Conservation (phyloP, 2,329 filamentous ascomycete species). For the Hypoxylon sp. region DNA sequence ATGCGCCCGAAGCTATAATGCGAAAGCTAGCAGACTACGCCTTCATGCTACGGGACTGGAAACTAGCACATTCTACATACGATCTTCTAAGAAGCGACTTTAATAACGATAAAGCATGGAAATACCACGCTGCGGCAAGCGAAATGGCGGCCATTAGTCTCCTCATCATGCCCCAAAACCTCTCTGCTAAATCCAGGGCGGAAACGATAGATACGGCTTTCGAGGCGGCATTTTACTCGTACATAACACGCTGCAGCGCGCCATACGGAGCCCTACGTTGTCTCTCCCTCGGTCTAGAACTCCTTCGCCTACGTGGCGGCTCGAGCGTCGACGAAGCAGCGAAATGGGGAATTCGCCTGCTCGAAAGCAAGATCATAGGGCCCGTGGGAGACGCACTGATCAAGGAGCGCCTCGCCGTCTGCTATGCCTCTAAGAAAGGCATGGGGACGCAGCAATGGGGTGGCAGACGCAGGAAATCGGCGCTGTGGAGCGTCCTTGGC, state of each 20-base stretch:
- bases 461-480: conserved; percentile 83
- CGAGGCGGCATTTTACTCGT: conserved; percentile 92
- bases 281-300: conserved; percentile 81
- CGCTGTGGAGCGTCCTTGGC: conserved; percentile 87
- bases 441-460: conserved; percentile 78
- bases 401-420: conserved; percentile 87
- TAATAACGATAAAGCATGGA: conserved; percentile 96
- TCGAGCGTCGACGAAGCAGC: conserved; percentile 88
- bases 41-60: conserved; percentile 98
- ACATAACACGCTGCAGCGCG: conserved; percentile 85
- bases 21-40: conserved; percentile 94
- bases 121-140: conserved; percentile 90
- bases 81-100: conserved; percentile 92
- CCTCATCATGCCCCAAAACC: conserved; percentile 80
- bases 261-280: conserved; percentile 86
- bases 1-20: conserved; percentile 90
- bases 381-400: conserved; percentile 84
- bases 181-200: conserved; percentile 80
- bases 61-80: conserved; percentile 90
- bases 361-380: conserved; percentile 84
- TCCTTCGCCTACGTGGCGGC: conserved; percentile 84
- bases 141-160: conserved; percentile 94
- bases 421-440: conserved; percentile 82
- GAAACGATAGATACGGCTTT: conserved; percentile 90
- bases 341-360: conserved; percentile 83